phyloP scores from a whole-genome alignment of 768 basidiomycete species.

The Tricholoma matsutake region DNA sequence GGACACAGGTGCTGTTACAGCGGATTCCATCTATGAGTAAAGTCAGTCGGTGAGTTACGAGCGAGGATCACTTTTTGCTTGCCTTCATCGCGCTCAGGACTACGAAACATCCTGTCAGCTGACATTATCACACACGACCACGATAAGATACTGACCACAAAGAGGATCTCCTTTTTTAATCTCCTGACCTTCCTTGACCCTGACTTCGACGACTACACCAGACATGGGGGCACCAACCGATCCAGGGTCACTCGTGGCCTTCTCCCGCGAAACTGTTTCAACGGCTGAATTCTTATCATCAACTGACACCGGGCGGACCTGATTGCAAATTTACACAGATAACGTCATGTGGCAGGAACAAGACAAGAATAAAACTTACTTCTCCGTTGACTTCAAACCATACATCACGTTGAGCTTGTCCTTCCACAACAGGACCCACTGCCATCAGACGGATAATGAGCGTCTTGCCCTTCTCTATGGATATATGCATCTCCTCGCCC shows the following conservation, averaged over 20 bases:
- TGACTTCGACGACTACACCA: constrained; percentile 96
- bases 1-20: constrained; percentile 94
- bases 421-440: constrained; percentile 88
- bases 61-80: constrained; percentile 24
- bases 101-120: constrained; percentile 24
- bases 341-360: constrained; percentile 4
- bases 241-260: constrained; percentile 89
- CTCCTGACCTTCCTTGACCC: constrained; percentile 96
- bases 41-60: constrained; percentile 9
- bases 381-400: constrained; percentile 99
- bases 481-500: constrained; percentile 96
- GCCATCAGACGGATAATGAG: constrained; percentile 96
- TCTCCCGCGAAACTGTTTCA: constrained; percentile 92
- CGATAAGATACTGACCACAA: constrained; percentile 57
- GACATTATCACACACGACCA: constrained; percentile 8
- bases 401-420: constrained; percentile 89
- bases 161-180: constrained; percentile 98
- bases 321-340: constrained; percentile 19
- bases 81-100: constrained; percentile 98
- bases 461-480: constrained; percentile 95
- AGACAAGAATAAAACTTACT: constrained; percentile 38
- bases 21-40: constrained; percentile 85
- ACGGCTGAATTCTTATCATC: constrained; percentile 98
- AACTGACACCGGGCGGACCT: constrained; percentile 93
- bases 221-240: constrained; percentile 98